Evolutionary conservation across 2,329 filamentous ascomycete species (phyloP), one percentile per base, ranked within the genome.

Genomic region (Paecilomyces formosus): DNA sequence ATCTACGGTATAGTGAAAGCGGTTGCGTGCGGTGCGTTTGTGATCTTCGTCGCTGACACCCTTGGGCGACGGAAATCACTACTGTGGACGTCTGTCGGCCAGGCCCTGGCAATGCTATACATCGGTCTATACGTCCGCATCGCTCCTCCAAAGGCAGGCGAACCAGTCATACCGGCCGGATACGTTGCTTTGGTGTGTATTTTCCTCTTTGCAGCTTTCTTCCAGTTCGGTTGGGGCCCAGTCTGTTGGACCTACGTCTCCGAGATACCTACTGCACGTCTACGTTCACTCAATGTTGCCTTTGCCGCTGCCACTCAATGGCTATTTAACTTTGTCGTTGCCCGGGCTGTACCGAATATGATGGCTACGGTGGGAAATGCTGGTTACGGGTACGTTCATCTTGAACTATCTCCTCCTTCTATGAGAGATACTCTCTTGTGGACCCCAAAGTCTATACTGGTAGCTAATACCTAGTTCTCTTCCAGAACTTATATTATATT

Each of bases 1-100:
- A 82, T 90, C 63, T 90, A 90, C 68, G 88, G 88, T 26, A 81
- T 90, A 57, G 83, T 89, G 58, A 90, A 90, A 72, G 85, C 87
- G 73, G 73, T 79, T 9, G 82, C 84, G 45, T 88, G 85, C 67
- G 78, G 81, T 4, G 68, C 79, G 56, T 90, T 90, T 77, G 78
- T 90, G 26, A 68, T 87, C 63, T 86, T 89, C 64, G 81, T 83
- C 13, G 86, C 85, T 60, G 88, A 90, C 69, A 86, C 85, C 1
- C 82, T 90, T 1, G 88, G 88, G 22, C 82, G 88, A 58, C 77
- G 86, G 61, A 79, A 81, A 64, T 82, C 79, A 1, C 76, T 89
- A 21, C 75, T 88, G 15, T 87, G 84, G 83, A 88, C 85, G 1
- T 85, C 82, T 8, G 80, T 83, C 56, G 84, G 82, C 0, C 84